Conservation (phyloP, 176 grass and related monocot genomes). For the Carex myosuroides region DNA sequence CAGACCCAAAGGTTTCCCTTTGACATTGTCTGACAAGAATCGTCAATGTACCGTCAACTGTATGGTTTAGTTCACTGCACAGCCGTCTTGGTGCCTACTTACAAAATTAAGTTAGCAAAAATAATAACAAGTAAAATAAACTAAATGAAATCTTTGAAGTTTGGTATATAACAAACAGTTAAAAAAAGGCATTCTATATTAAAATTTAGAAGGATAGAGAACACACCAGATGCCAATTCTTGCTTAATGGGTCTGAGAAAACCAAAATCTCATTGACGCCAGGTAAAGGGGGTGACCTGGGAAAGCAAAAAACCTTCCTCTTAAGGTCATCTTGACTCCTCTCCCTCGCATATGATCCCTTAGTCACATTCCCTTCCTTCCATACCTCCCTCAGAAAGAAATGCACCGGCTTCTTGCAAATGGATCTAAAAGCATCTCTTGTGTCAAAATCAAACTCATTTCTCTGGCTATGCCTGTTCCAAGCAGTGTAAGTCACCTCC, state of each 20-base stretch:
- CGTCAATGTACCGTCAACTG: slow-evolving; percentile 54
- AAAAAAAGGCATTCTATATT: slow-evolving; percentile 20
- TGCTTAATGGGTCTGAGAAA: slow-evolving; percentile 62
- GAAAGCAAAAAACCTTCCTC: slow-evolving; percentile 91
- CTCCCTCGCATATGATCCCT: slow-evolving; percentile 56
- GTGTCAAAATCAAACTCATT: slow-evolving; percentile 95
- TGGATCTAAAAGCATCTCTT: slow-evolving; percentile 63
- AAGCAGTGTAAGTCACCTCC: slow-evolving; percentile 65
- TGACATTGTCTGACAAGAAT: slow-evolving; percentile 78
- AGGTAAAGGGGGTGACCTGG: slow-evolving; percentile 55
- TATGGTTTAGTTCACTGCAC: slow-evolving; percentile 54
- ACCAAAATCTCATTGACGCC: slow-evolving; percentile 68
- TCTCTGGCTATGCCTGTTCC: slow-evolving; percentile 59
- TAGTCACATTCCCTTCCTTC: slow-evolving; percentile 61
- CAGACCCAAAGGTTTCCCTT: slow-evolving; percentile 59
- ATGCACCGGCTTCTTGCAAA: slow-evolving; percentile 80
- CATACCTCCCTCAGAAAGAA: slow-evolving; percentile 82
- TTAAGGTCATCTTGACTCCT: slow-evolving; percentile 59
- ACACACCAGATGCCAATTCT: slow-evolving; percentile 92
- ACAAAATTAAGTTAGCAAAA: slow-evolving; percentile 11
- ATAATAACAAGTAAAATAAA: slow-evolving; percentile 17
- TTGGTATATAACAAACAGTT: not conserved
- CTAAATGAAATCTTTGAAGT: not conserved
- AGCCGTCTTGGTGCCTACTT: slow-evolving; percentile 82
- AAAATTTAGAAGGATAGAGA: slow-evolving; percentile 7